Evolutionary conservation across 225 moss, liverwort and hornwort genomes (phyloP).

Genomic region (Bryoerythrophyllum caledonicum): DNA sequence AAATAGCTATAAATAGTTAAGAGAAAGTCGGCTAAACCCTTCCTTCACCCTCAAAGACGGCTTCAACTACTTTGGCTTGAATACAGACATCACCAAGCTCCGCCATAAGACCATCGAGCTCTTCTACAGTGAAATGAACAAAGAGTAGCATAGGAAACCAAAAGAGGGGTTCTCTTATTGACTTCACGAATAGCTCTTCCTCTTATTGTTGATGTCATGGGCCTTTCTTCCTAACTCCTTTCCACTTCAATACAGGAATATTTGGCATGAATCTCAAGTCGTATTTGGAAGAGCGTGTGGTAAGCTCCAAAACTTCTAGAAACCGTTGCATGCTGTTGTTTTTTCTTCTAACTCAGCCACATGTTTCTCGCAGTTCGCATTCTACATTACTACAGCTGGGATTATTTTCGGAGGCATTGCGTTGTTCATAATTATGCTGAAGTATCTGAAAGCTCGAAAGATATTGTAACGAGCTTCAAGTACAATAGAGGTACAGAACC

Average conservation of each 20-base stretch:
- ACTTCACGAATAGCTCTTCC: background rate
- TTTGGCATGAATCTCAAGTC: slow-evolving; percentile 99
- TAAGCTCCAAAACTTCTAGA: slow-evolving; percentile 29
- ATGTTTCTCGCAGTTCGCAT: slow-evolving; percentile 66
- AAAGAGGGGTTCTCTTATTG: too few relatives aligned
- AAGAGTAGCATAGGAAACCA: too few relatives aligned
- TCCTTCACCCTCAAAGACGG: too few relatives aligned
- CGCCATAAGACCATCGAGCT: too few relatives aligned
- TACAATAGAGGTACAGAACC: background rate
- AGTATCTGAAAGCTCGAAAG: slow-evolving; percentile 63
- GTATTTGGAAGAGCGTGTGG: slow-evolving; percentile 91
- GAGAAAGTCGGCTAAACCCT: too few relatives aligned
- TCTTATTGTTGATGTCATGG: background rate
- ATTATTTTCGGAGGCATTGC: slow-evolving; percentile 88
- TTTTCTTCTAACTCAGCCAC: slow-evolving; percentile 7
- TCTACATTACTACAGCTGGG: slow-evolving; percentile 76
- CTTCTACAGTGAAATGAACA: too few relatives aligned
- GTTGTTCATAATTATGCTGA: slow-evolving; percentile 65
- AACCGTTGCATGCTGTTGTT: background rate
- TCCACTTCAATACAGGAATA: slow-evolving; percentile 63
- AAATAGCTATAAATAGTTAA: too few relatives aligned
- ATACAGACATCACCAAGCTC: too few relatives aligned
- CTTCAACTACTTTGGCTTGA: too few relatives aligned
- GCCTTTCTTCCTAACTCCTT: background rate
- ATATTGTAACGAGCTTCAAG: slow-evolving; percentile 52